These are phyloP conservation scores for Solanum hybrid DNA, from an alignment of 305 asterid genomes.

Conservation along the genomic window DNA sequence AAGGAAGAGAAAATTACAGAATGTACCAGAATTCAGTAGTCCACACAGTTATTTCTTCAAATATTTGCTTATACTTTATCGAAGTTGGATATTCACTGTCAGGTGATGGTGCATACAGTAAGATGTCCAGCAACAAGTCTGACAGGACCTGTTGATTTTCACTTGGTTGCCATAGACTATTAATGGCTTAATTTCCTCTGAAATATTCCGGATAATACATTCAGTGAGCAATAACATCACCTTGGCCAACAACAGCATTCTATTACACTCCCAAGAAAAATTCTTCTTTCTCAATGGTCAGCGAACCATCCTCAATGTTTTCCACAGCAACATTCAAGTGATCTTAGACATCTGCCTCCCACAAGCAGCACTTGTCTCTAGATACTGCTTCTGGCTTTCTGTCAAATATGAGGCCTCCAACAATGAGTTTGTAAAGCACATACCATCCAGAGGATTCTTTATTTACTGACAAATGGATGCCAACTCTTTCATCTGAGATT, in stretches of 20 bases:
- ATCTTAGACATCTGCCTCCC: constrained; percentile 69
- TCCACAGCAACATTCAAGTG: constrained; percentile 56
- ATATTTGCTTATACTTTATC: constrained; percentile 50
- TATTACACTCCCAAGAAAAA: constrained; percentile 62
- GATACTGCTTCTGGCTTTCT: constrained; percentile 61
- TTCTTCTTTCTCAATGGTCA: constrained; percentile 56
- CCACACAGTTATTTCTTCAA: constrained; percentile 31
- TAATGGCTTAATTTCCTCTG: constrained; percentile 62
- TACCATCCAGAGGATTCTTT: constrained; percentile 47
- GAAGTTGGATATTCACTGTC: constrained; percentile 71
- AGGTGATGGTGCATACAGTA: constrained; percentile 51
- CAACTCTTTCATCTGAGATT: constrained; percentile 64
- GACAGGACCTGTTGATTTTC: constrained; percentile 64
- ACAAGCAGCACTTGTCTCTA: constrained; percentile 68
- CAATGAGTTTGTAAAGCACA: constrained; percentile 42
- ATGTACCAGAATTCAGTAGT: constrained; percentile 58
- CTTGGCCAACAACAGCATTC: constrained; percentile 70
- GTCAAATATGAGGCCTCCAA: constrained; percentile 57
- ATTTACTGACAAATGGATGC: constrained; percentile 72
- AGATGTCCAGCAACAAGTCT: constrained; percentile 56
- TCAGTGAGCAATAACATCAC: constrained; percentile 44
- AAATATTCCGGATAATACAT: constrained; percentile 63
- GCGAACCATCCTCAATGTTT: constrained; percentile 54
- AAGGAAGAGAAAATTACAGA: neutral
- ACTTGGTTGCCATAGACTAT: constrained; percentile 52